Percentiles rank a stretch among this genome's conserved stretches.
Conservation (phyloP, 2,329 filamentous ascomycete species). For the Leptographium wingfieldii region DNA sequence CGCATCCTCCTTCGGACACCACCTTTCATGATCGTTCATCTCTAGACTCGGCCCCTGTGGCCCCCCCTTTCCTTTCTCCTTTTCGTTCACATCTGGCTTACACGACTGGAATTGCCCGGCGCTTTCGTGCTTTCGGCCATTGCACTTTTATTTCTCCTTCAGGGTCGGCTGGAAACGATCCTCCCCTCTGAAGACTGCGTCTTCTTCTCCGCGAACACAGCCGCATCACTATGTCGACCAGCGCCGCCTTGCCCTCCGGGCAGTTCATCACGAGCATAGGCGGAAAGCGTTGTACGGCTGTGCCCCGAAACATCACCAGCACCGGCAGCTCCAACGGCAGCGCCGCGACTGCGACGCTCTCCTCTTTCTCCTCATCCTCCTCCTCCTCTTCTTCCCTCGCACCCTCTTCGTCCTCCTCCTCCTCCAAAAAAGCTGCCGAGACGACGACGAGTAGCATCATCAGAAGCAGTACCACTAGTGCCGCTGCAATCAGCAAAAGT, state of each 20-base stretch:
- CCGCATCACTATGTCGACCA: slow-evolving; percentile 27
- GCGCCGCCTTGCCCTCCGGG: slow-evolving; percentile 29
- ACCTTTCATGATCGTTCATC: slow-evolving; percentile 25
- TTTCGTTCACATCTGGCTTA: slow-evolving; percentile 18
- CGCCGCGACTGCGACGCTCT: slow-evolving; percentile 6
- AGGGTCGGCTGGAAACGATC: slow-evolving; percentile 12
- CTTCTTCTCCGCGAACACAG: background rate
- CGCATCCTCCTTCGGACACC: no score
- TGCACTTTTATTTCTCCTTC: background rate
- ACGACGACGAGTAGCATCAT: background rate
- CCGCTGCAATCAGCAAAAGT: background rate
- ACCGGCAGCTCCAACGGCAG: background rate
- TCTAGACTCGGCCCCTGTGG: slow-evolving; percentile 27
- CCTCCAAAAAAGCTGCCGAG: no score
- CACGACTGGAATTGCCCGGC: slow-evolving; percentile 33
- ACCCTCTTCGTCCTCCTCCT: no score
- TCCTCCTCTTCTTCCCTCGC: no score
- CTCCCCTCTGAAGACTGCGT: slow-evolving; percentile 1
- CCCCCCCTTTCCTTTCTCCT: slow-evolving; percentile 19
- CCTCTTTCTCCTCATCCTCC: background rate
- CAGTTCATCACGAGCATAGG: slow-evolving; percentile 36
- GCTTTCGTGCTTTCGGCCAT: background rate
- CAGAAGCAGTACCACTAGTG: background rate
- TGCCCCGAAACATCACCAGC: slow-evolving; percentile 25
- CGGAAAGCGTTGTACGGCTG: slow-evolving; percentile 40